Conservation (phyloP, 1,284 basidiomycete genomes). For the Ceratobasidium sp. region DNA sequence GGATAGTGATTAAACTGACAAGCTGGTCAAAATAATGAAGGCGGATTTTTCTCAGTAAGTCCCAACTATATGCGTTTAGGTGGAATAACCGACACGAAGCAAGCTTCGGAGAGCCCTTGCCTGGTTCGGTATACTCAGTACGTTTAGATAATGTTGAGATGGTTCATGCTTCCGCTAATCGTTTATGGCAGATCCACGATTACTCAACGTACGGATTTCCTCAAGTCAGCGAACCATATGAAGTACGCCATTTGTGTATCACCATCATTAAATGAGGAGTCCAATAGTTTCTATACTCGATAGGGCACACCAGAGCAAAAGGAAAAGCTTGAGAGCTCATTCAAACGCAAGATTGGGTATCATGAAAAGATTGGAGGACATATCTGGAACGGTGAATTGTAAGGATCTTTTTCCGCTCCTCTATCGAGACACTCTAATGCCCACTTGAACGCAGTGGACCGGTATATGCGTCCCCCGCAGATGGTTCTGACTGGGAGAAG, state of each 20-base stretch:
- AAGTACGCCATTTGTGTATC: conserved; percentile 45
- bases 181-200: conserved; percentile 56
- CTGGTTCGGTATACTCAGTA: conserved; percentile 59
- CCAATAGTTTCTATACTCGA: background rate
- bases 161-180: background rate
- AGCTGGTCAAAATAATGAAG: background rate
- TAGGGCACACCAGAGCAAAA: conserved; percentile 54
- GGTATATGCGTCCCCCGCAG: conserved; percentile 54
- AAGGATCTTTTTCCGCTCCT: conserved; percentile 49
- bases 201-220: conserved; percentile 62
- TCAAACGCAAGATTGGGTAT: conserved; percentile 55
- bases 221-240: conserved; percentile 55
- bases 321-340: conserved; percentile 52
- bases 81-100: background rate
- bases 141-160: background rate
- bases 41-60: conserved; percentile 47
- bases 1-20: background rate
- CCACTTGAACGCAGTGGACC: conserved; percentile 47
- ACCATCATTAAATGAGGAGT: background rate
- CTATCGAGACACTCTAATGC: background rate
- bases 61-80: background rate
- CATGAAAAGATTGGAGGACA: conserved; percentile 52
- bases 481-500: conserved; percentile 57
- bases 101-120: conserved; percentile 52
- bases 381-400: conserved; percentile 61